These are phyloP conservation scores for Saccharomyces paradoxus DNA, from an alignment of 805 yeast species.

Conservation along the genomic window DNA sequence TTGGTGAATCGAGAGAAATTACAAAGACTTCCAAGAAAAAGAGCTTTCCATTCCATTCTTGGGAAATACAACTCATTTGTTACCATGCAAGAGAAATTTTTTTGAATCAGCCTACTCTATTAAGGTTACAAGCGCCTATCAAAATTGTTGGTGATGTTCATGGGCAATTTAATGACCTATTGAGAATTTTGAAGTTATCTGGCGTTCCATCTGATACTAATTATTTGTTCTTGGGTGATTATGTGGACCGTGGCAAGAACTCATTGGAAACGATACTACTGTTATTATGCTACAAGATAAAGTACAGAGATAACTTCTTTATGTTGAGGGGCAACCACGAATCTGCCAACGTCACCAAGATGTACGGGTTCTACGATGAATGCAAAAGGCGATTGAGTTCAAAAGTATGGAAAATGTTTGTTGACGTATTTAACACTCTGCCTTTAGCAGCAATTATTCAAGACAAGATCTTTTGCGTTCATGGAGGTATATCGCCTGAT, in stretches of 20 bases:
- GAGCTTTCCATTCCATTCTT: constrained; percentile 39
- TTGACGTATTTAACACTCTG: constrained; percentile 90
- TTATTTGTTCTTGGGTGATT: constrained; percentile 89
- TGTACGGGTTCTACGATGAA: constrained; percentile 96
- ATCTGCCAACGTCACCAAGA: constrained; percentile 92
- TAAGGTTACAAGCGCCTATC: constrained; percentile 67
- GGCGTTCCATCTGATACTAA: constrained; percentile 94
- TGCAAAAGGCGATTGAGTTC: constrained; percentile 87
- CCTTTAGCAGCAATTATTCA: constrained; percentile 95
- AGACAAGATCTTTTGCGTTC: constrained; percentile 84
- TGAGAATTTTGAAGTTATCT: constrained; percentile 84
- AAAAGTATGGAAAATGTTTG: constrained; percentile 86
- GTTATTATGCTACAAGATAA: constrained; percentile 85
- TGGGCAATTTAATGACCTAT: constrained; percentile 89
- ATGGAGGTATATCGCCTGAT: constrained; percentile 77
- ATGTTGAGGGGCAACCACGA: constrained; percentile 93
- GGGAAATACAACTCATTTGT: constrained; percentile 52
- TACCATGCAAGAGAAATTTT: constrained; percentile 52
- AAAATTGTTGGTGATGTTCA: constrained; percentile 90
- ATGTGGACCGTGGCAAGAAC: constrained; percentile 96
- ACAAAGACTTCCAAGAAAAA: constrained; percentile 14
- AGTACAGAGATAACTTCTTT: constrained; percentile 93
- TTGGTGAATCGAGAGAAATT: constrained; percentile 38
- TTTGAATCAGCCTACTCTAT: constrained; percentile 53
- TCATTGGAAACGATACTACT: constrained; percentile 85